Evolutionary conservation across 208 protist genomes (phyloP).

Genomic region (Acanthamoeba lenticulata): DNA sequence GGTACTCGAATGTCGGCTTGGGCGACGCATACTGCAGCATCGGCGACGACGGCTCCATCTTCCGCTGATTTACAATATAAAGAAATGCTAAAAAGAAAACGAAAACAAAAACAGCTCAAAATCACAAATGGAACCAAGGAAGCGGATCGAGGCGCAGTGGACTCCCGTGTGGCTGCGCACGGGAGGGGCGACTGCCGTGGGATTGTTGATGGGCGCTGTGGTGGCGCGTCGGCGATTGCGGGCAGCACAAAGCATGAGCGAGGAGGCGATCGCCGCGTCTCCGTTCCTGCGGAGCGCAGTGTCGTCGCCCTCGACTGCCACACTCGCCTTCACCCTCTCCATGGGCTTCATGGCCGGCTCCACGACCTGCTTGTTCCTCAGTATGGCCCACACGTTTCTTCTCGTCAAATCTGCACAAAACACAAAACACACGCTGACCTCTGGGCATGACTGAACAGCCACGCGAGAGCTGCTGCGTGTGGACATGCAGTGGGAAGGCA

Average conservation of each 20-base stretch:
- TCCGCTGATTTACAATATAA: background rate
- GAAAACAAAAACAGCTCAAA: background rate
- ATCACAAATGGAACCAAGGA: background rate
- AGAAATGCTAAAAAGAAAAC: background rate
- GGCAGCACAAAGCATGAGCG: background rate
- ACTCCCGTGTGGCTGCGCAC: background rate
- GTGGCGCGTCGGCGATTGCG: background rate
- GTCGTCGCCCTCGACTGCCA: background rate
- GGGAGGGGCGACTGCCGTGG: background rate
- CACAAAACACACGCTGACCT: background rate
- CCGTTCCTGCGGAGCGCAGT: background rate
- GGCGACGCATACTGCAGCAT: background rate
- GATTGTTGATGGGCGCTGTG: background rate
- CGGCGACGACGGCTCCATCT: background rate
- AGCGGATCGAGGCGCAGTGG: background rate
- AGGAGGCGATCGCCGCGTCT: background rate
- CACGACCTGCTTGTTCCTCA: background rate
- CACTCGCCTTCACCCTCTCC: background rate
- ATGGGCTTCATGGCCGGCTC: background rate
- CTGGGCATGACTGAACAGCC: background rate
- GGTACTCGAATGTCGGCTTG: background rate
- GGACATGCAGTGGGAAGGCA: conserved; percentile 10
- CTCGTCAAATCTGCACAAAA: background rate
- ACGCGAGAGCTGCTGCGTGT: background rate
- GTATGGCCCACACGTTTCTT: background rate